Base-by-base conservation (phyloP, 306 rosid species). In the Glycyrrhiza uralensis region DNA sequence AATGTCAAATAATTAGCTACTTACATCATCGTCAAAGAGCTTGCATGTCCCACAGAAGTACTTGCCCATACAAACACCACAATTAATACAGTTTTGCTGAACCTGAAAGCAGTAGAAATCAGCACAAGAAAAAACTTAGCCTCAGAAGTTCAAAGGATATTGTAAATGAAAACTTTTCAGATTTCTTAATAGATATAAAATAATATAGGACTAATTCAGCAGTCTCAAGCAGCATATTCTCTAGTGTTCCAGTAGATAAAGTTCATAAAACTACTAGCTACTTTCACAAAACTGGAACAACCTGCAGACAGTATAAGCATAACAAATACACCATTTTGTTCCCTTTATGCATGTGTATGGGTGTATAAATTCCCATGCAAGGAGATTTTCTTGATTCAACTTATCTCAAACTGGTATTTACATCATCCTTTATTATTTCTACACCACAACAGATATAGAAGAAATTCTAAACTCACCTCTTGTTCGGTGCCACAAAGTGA, bases 21-120 rank as follows among this genome's bases (percentile, higher is more conserved):
- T 89, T 60, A 89, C 98, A 85, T 91, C 95, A 63, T 91, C 97
- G 76, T 91, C 97, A 74, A 88, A 87, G 28, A 91, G 84, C 83
- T 87, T 91, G 92, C 97, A 91, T 15, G 73, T 74, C 57, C 63
- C 87, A 19, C 97, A 88, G 80, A 88, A 91, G 86, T 91, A 88
- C 52, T 87, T 88, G 28, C 90, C 95, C 92, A 91, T 85, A 24
- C 97, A 85, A 23, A 91, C 97, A 76, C 95, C 92, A 81, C 97
- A 91, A 64, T 87, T 86, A 9, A 83, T 57, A 82, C 97, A 88
- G 51, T 78, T 61, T 83, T 91, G 92, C 66, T 71, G 86, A 77
- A 85, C 92, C 97, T 91, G 88, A 78, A 44, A 72, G 56, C 12
- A 49, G 22, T 14, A 14, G 15, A 7, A 29, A 26, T 28, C 50